Evolutionary conservation across 768 basidiomycete species (phyloP), one percentile per base, ranked within the genome.

Genomic region (Mycena crocata): DNA sequence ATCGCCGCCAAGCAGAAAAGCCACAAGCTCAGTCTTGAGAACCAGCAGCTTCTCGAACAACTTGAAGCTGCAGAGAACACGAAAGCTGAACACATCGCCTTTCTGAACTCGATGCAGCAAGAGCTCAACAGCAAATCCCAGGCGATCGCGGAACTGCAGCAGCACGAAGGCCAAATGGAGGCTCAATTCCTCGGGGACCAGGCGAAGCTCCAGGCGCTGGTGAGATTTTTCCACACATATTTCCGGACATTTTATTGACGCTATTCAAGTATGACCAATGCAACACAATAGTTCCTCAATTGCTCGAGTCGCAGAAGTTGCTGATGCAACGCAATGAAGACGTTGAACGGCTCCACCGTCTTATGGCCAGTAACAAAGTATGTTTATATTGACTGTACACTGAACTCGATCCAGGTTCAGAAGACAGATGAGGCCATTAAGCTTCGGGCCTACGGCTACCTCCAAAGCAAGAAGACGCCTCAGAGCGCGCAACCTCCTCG

Each of bases 101-200:
- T 7, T 24, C 4, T 66, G 51, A 26, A 37, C 14, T 42, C 66
- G 42, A 5, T 67, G 54, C 35, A 50, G 21, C 4, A 60, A 49
- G 52, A 56, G 30, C 44, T 66, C 26, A 37, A 5, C 10, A 42
- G 34, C 21, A 57, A 61, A 37, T 19, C 35, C 52, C 13, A 50
- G 30, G 52, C 39, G 31, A 48, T 66, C 54, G 52, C 13, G 31
- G 65, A 60, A 26, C 0, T 66, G 52, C 60, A 61, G 48, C 37
- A 57, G 45, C 54, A 50, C 59, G 60, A 67, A 54, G 46, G 46
- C 59, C 45, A 67, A 44, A 31, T 67, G 46, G 52, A 56, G 44
- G 55, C 66, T 26, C 66, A 67, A n/a, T 62, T 56, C 12, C 3
- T 67, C 8, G 54, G 40, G 46, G 66, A 67, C 54, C 66, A 67